A percentile compares a stretch with the other conserved stretches of the same genome.
These are phyloP conservation scores for Bipolaris cookei DNA, from an alignment of 2,329 filamentous ascomycete genomes.

Conservation along the genomic window DNA sequence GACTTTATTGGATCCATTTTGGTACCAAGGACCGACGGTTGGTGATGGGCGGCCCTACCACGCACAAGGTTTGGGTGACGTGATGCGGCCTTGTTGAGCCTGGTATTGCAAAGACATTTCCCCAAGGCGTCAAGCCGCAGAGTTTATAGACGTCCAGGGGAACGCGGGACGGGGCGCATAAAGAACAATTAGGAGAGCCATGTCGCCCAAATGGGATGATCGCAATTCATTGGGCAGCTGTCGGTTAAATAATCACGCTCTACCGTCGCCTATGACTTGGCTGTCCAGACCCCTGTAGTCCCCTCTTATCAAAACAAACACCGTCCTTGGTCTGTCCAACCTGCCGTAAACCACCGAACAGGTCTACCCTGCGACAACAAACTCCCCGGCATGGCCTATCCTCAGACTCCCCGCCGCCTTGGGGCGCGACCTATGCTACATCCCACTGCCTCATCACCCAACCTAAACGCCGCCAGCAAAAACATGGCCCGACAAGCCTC, in stretches of 20 bases:
- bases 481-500: slow-evolving; percentile 73
- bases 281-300: slow-evolving; percentile 10
- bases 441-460: slow-evolving; percentile 52
- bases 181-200: slow-evolving; percentile 2
- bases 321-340: slow-evolving; percentile 18
- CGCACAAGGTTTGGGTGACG: background rate
- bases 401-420: slow-evolving; percentile 52
- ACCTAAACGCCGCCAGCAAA: slow-evolving; percentile 50
- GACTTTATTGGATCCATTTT: background rate
- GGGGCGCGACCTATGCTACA: slow-evolving; percentile 50
- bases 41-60: slow-evolving; percentile 1
- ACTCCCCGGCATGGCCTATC: slow-evolving; percentile 43
- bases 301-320: slow-evolving; percentile 23
- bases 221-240: slow-evolving; percentile 10
- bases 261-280: slow-evolving; percentile 8
- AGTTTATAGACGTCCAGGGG: too few relatives aligned
- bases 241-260: slow-evolving; percentile 17
- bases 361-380: slow-evolving; percentile 17
- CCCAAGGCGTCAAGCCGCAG: too few relatives aligned
- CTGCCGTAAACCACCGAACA: slow-evolving; percentile 17
- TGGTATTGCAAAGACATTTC: background rate
- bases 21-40: background rate
- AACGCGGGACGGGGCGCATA: background rate
- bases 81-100: background rate
- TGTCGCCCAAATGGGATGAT: slow-evolving; percentile 1